Percentiles rank a stretch among this genome's conserved stretches.
Conservation (phyloP, 2,329 filamentous ascomycete genomes). For the Fusarium buharicum region DNA sequence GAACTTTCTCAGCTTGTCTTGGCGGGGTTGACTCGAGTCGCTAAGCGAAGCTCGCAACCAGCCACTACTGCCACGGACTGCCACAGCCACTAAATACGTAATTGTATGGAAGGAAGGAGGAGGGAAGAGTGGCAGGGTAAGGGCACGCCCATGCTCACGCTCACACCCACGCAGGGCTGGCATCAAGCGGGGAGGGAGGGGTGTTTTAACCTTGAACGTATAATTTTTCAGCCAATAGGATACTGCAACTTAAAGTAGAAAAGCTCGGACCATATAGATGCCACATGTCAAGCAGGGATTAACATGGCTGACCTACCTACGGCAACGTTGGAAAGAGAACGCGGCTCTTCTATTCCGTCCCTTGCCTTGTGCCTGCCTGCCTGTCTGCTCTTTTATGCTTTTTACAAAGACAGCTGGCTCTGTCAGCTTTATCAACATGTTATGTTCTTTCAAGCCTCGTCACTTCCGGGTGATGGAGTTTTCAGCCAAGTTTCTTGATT, state of each 20-base stretch:
- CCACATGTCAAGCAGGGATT: slow-evolving; percentile 50
- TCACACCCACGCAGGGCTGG: slow-evolving; percentile 38
- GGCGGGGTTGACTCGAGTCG: slow-evolving; percentile 1
- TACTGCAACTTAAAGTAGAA: neutral
- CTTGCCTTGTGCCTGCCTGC: neutral
- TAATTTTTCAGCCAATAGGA: slow-evolving; percentile 1
- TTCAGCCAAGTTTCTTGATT: neutral
- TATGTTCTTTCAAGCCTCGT: neutral
- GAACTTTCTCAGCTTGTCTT: neutral
- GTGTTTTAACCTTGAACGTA: neutral
- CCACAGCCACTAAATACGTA: slow-evolving; percentile 16
- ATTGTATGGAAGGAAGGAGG: slow-evolving; percentile 10
- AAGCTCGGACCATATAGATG: slow-evolving; percentile 40
- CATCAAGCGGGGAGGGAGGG: slow-evolving; percentile 4
- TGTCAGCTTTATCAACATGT: neutral
- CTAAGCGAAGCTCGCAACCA: slow-evolving; percentile 1
- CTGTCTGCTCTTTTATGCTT: slow-evolving; percentile 5
- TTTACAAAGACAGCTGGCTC: slow-evolving; percentile 4
- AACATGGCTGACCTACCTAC: neutral
- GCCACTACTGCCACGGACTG: slow-evolving; percentile 22
- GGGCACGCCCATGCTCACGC: slow-evolving; percentile 16
- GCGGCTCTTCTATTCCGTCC: slow-evolving; percentile 42
- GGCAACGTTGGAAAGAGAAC: slow-evolving; percentile 13
- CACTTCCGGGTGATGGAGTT: neutral
- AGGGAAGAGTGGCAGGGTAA: neutral